Conservation (phyloP, 768 basidiomycete species). For the Nidularia pulvinata region DNA sequence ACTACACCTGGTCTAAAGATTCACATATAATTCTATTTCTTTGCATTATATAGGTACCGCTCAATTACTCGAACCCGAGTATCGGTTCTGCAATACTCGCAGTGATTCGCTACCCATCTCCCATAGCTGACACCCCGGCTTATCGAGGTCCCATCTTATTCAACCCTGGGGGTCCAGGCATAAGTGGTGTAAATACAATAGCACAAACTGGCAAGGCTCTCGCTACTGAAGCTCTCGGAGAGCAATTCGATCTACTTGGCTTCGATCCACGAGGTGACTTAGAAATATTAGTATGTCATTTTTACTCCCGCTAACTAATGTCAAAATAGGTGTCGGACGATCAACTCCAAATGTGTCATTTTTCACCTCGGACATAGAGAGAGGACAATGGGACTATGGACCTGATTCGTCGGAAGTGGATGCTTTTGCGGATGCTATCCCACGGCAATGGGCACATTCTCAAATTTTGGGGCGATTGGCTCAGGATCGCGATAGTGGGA, state of each 20-base stretch:
- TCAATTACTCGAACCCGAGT: conserved; percentile 38
- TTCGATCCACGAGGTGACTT: conserved; percentile 38
- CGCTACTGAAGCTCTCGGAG: conserved; percentile 26
- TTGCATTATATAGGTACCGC: conserved; percentile 30
- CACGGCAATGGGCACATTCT: conserved; percentile 26
- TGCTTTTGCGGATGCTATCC: conserved; percentile 17
- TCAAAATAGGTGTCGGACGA: conserved; percentile 24
- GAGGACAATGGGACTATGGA: conserved; percentile 18
- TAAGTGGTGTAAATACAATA: conserved; percentile 33
- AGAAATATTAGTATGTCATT: conserved; percentile 11
- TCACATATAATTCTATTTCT: not conserved
- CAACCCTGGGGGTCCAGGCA: conserved; percentile 49
- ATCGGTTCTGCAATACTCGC: conserved; percentile 38
- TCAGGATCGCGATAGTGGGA: conserved; percentile 18
- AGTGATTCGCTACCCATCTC: conserved; percentile 30
- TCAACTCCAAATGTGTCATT: conserved; percentile 32
- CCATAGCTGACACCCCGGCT: conserved; percentile 19
- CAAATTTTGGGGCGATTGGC: conserved; percentile 28
- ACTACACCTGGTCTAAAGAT: not conserved
- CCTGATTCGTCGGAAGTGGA: conserved; percentile 13
- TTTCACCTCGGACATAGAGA: conserved; percentile 30
- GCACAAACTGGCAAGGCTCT: conserved; percentile 16
- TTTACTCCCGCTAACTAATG: not conserved
- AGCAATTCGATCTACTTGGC: conserved; percentile 43
- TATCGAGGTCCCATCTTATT: conserved; percentile 44